Evolutionary conservation across 2,329 filamentous ascomycete genomes (phyloP).

Genomic region (Xylariaceae sp.): DNA sequence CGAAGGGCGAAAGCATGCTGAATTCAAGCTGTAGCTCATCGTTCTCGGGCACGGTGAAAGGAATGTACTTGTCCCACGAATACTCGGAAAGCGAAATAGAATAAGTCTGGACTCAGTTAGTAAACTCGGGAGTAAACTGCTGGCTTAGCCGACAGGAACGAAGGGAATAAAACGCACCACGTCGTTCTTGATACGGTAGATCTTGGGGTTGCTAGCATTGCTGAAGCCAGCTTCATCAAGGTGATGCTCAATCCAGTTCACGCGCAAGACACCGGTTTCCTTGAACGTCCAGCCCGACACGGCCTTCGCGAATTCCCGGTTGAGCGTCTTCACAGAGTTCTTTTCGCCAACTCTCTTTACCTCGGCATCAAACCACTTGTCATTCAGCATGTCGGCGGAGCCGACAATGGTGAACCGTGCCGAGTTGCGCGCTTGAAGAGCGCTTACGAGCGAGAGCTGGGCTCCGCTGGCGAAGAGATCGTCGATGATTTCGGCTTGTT

Average conservation of each 20-base stretch:
- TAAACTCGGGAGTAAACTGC: background rate
- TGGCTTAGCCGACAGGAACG: background rate
- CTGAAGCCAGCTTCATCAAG: constrained; percentile 49
- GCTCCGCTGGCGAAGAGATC: constrained; percentile 79
- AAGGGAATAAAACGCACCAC: constrained; percentile 60
- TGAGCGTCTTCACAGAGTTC: constrained; percentile 59
- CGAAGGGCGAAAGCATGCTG: constrained; percentile 97
- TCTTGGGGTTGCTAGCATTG: constrained; percentile 68
- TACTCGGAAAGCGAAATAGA: constrained; percentile 87
- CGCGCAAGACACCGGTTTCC: constrained; percentile 82
- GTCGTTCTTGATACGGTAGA: constrained; percentile 95
- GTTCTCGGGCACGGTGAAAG: constrained; percentile 62
- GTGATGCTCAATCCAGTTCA: constrained; percentile 77
- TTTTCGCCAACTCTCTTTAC: constrained; percentile 56
- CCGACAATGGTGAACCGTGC: constrained; percentile 83
- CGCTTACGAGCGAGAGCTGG: constrained; percentile 79
- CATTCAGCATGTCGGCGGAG: constrained; percentile 77
- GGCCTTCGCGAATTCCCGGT: constrained; percentile 78
- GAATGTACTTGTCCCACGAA: constrained; percentile 63
- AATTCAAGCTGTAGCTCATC: constrained; percentile 92
- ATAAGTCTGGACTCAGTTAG: constrained; percentile 56
- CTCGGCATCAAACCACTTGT: constrained; percentile 81
- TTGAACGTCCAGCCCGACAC: constrained; percentile 95
- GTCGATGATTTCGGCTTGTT: constrained; percentile 66
- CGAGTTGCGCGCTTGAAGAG: constrained; percentile 87